Percentiles rank a stretch among this genome's conserved stretches.
These are phyloP conservation scores for Aspergillus sclerotialis DNA, from an alignment of 2,329 filamentous ascomycete genomes.

Conservation along the genomic window DNA sequence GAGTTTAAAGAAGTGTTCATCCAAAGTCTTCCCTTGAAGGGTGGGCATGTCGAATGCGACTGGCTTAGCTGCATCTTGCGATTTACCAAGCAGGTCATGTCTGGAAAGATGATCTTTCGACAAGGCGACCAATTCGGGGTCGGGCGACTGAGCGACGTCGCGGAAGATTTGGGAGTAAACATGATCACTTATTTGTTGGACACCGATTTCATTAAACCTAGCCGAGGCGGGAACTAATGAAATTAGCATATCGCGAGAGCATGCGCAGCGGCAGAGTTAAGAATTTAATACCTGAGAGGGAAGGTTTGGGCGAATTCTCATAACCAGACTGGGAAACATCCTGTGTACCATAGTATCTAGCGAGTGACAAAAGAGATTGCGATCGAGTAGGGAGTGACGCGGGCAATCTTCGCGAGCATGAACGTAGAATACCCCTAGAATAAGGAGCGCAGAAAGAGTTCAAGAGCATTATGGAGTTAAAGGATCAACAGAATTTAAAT, in stretches of 20 bases:
- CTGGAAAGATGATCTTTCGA: conserved; percentile 74
- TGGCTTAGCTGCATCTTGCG: conserved; percentile 65
- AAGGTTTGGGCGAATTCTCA: conserved; percentile 5
- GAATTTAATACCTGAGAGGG: conserved; percentile 21
- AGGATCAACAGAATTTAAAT: not conserved
- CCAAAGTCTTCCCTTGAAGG: conserved; percentile 71
- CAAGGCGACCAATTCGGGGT: conserved; percentile 67
- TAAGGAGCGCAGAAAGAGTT: conserved; percentile 21
- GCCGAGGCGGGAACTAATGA: conserved; percentile 41
- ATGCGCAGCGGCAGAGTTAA: not conserved
- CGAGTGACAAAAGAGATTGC: conserved; percentile 8
- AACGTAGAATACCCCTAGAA: conserved; percentile 22
- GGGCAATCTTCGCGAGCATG: conserved; percentile 18
- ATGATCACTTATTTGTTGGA: conserved; percentile 84
- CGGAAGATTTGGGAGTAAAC: conserved; percentile 80
- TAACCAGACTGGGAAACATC: conserved; percentile 7
- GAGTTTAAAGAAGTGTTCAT: conserved; percentile 89
- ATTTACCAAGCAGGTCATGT: conserved; percentile 86
- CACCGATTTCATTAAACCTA: conserved; percentile 85
- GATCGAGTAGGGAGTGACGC: conserved; percentile 10
- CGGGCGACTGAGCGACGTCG: conserved; percentile 44
- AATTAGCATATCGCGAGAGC: conserved; percentile 10
- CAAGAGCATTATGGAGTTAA: conserved; percentile 18
- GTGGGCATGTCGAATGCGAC: conserved; percentile 80
- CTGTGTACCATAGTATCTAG: conserved; percentile 9